Conservation (phyloP, 2,329 filamentous ascomycete species). For the Alternaria atra region DNA sequence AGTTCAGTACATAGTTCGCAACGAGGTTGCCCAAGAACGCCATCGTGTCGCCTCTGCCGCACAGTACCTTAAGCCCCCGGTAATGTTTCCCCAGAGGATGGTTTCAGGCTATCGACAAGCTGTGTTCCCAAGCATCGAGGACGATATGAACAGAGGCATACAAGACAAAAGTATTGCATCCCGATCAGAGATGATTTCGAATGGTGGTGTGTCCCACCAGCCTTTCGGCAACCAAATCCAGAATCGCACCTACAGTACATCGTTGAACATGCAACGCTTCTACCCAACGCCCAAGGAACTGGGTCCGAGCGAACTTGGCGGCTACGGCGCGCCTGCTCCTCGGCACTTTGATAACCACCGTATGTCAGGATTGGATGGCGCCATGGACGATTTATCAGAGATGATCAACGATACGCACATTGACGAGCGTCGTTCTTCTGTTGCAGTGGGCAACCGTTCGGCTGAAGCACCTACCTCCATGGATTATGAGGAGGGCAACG, state of each 20-base stretch:
- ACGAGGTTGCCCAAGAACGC: slow-evolving; percentile 25
- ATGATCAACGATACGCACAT: slow-evolving; percentile 33
- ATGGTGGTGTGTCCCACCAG: slow-evolving; percentile 24
- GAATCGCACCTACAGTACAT: slow-evolving; percentile 32
- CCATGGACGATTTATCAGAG: slow-evolving; percentile 51
- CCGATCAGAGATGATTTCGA: slow-evolving; percentile 21
- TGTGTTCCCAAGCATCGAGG: slow-evolving; percentile 17
- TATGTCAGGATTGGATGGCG: slow-evolving; percentile 49
- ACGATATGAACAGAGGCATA: slow-evolving; percentile 21
- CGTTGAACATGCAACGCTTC: slow-evolving; percentile 37
- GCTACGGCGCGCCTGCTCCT: slow-evolving; percentile 14
- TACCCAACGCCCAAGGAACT: slow-evolving; percentile 36
- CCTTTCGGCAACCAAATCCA: slow-evolving; percentile 39
- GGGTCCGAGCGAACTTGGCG: slow-evolving; percentile 15
- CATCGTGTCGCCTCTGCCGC: slow-evolving; percentile 21
- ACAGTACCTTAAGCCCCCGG: slow-evolving; percentile 23
- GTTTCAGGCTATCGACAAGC: slow-evolving; percentile 17
- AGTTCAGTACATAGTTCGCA: slow-evolving; percentile 20
- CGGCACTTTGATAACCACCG: slow-evolving; percentile 37
- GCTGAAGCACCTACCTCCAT: slow-evolving; percentile 2
- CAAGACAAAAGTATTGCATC: slow-evolving; percentile 28
- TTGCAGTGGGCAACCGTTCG: slow-evolving; percentile 13
- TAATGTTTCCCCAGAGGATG: slow-evolving; percentile 23
- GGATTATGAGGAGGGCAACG: slow-evolving; percentile 33
- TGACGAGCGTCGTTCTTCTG: slow-evolving; percentile 20